Evolutionary conservation across 2,329 filamentous ascomycete genomes (phyloP).

Genomic region (Domatiomyces catenatus): DNA sequence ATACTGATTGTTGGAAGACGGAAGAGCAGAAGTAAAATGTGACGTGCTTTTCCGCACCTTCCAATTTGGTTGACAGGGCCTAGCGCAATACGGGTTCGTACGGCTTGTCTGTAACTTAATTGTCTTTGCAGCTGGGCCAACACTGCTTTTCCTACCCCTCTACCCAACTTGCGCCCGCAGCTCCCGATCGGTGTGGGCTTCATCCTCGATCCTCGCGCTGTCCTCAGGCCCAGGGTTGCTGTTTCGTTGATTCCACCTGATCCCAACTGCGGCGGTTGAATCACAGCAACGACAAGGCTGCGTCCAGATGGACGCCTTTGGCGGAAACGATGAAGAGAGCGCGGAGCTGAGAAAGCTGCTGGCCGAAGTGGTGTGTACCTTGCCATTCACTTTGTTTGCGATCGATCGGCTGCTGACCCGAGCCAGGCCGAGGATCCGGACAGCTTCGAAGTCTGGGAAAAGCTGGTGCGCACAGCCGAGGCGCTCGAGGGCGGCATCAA

Average conservation of each 20-base stretch:
- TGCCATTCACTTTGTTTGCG: neutral
- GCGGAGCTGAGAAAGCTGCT: constrained; percentile 66
- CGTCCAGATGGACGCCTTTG: constrained; percentile 40
- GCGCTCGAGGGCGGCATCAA: constrained; percentile 82
- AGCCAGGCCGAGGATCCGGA: constrained; percentile 55
- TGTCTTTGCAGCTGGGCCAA: neutral
- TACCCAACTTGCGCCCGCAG: neutral
- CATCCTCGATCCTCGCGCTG: neutral
- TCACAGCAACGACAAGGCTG: constrained; percentile 2
- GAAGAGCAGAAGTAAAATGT: neutral
- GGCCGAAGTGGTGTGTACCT: constrained; percentile 53
- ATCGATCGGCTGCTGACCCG: neutral
- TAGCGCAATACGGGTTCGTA: neutral
- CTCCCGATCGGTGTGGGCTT: neutral
- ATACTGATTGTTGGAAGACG: too few relatives aligned
- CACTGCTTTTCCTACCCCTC: neutral
- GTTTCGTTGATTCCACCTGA: neutral
- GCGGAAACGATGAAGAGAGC: constrained; percentile 65
- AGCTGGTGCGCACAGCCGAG: constrained; percentile 69
- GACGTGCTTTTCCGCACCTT: too few relatives aligned
- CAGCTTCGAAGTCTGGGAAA: constrained; percentile 91
- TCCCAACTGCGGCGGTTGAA: neutral
- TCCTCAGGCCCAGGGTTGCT: neutral
- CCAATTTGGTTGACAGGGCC: too few relatives aligned
- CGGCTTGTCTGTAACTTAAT: neutral